Evolutionary conservation across 2,329 filamentous ascomycete species (phyloP), one percentile per base, ranked within the genome.

Genomic region (Fusarium udum): DNA sequence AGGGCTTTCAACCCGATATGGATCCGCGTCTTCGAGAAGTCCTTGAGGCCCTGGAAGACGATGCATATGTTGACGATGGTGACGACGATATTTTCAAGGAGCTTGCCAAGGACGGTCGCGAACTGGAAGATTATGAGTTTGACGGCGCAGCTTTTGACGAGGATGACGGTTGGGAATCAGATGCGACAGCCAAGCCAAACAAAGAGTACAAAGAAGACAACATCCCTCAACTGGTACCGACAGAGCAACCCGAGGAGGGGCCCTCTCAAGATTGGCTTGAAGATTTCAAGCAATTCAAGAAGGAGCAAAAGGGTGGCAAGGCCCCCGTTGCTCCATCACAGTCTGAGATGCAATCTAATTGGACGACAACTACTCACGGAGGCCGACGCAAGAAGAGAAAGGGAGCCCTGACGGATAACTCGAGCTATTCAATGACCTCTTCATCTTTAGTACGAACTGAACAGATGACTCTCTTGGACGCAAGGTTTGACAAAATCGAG

Each of bases 1-100:
- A 93, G 6, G 96, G 96, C 0, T 97, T 99, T 82, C 93, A 99
- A 82, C 96, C 97, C 12, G 95, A 98, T 79, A 98, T 99, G 96
- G 97, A 99, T 79, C 95, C 95, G 5, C 88, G 95, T 43, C 82
- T 99, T 75, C 89, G 96, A 51, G 96, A 99, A 82, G 95, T 95
- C 10, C 84, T 99, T 31, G 95, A 98, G 83, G 96, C 96, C 16
- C 85, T 99, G 36, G 96, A 99, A 55, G 96, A 99, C 78, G 96
- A 99, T 31, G 95, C 93, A 6, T 99, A 94, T 79, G 95, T 99
- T 4, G 95, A 93, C 12, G 90, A 95, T 39, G 93, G 95, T 28
- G 90, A 95, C 40, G 93, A 96, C n/a, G 93, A 96, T 62, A 84
- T 98, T 58, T 98, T 99, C 82, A 90, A 89, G 49, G 83, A 92